Evolutionary conservation across 768 basidiomycete species (phyloP), one percentile per base, ranked within the genome.

Genomic region (Leucocoprinus sp.): DNA sequence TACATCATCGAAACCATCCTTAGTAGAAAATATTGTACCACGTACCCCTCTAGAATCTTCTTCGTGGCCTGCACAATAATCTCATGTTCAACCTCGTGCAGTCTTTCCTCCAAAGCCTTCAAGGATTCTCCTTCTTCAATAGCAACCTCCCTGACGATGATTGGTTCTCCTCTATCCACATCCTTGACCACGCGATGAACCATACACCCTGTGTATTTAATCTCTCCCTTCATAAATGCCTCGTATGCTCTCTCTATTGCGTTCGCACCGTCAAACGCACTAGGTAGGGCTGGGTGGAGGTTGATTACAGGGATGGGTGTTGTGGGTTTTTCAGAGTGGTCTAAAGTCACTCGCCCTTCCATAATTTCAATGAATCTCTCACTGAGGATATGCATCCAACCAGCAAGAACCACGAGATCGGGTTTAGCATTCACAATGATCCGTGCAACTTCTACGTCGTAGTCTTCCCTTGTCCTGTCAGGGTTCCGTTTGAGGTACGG

Each of bases 311-410:
- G 83, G 2, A 95, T 76, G 1, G 63, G 56, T 19, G 45, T 53
- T 19, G 52, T 48, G 12, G 59, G 55, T 42, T 58, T 64, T 42
- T 64, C 63, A 37, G 64, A 67, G 6, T 62, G 69, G 1, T 61
- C 61, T 26, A 65, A 54, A 0, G 53, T 53, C 42, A 60, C 60
- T 14, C 62, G 56, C 5, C 75, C 75, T 38, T 72, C 68, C 41
- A 89, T 60, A 24, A 79, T 69, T 15, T 88, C 76, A 49, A 98
- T 63, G 62, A 97, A 97, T 0, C 66, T 68, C 42, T 88, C 82
- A 47, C 83, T 80, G 48, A 97, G 73, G 55, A 98, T 89, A 57
- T 98, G 93, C 95, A 99, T 97, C 90, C 92, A 99, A 0, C 96
- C 96, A 0, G 95, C 96, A n/a, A 98, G 72, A 5, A 98, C 87